phyloP scores from a whole-genome alignment of 2,329 filamentous ascomycete genomes.

The Lasiodiplodia theobromae region DNA sequence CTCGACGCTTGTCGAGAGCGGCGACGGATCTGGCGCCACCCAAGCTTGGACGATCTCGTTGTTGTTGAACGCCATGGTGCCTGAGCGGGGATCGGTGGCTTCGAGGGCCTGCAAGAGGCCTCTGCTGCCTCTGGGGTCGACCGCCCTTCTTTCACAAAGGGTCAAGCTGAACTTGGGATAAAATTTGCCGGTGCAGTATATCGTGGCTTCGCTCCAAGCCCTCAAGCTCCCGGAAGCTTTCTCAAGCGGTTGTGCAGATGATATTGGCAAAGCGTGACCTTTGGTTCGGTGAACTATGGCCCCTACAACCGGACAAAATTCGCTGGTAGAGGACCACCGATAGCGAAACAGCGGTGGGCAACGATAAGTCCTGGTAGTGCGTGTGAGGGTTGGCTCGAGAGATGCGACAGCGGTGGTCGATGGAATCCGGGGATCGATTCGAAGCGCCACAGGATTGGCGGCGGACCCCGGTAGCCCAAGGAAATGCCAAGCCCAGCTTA shows the following conservation, averaged over 20 bases:
- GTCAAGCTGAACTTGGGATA: neutral
- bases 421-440: slow-evolving; percentile 23
- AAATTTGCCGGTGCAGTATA: neutral
- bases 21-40: slow-evolving; percentile 20
- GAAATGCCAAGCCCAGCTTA: neutral
- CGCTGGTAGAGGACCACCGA: neutral
- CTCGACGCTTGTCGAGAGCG: slow-evolving; percentile 27
- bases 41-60: slow-evolving; percentile 29
- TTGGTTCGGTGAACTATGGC: neutral
- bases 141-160: neutral
- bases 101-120: slow-evolving; percentile 2
- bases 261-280: slow-evolving; percentile 16
- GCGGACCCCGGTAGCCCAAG: slow-evolving; percentile 1
- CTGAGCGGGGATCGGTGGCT: neutral
- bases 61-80: slow-evolving; percentile 26
- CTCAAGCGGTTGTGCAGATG: neutral
- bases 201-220: neutral
- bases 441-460: slow-evolving; percentile 25
- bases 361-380: neutral
- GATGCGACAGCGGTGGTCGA: slow-evolving; percentile 4
- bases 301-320: neutral
- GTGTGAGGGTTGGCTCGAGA: neutral
- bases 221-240: neutral
- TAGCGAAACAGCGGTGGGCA: neutral
- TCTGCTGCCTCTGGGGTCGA: neutral